Evolutionary conservation across 2,329 filamentous ascomycete genomes (phyloP).

Genomic region (Phyllosticta capitalensis): DNA sequence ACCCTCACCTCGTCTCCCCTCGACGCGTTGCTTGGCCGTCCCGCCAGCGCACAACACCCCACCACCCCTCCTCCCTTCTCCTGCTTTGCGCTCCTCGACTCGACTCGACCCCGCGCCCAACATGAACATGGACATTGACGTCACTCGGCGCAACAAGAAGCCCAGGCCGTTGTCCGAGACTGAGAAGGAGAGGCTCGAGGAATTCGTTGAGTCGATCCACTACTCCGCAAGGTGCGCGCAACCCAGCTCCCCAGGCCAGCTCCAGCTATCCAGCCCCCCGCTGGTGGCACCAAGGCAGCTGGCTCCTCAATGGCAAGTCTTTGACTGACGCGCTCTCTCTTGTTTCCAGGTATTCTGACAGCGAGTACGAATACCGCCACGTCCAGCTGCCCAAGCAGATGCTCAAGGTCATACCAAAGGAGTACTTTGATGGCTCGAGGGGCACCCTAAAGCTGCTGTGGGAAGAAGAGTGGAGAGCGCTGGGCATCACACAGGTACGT

Average conservation of each 20-base stretch:
- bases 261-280: background rate
- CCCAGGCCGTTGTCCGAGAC: constrained; percentile 70
- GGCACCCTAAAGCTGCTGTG: constrained; percentile 92
- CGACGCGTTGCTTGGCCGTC: background rate
- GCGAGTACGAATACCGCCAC: constrained; percentile 91
- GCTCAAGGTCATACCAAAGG: constrained; percentile 92
- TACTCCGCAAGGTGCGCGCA: constrained; percentile 73
- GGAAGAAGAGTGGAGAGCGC: constrained; percentile 96
- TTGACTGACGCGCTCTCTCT: constrained; percentile 13
- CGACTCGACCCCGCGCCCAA: background rate
- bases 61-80: background rate
- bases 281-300: constrained; percentile 3
- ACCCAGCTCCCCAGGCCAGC: background rate
- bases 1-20: background rate
- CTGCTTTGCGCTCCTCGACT: background rate
- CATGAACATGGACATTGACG: constrained; percentile 57
- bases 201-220: constrained; percentile 88
- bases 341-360: constrained; percentile 73
- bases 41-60: background rate
- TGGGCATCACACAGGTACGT: constrained; percentile 89
- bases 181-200: constrained; percentile 76
- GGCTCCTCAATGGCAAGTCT: background rate
- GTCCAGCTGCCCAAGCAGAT: constrained; percentile 96
- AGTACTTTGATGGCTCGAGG: constrained; percentile 81
- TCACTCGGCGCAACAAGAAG: constrained; percentile 74